Evolutionary conservation across 345 rosid genomes (phyloP).

Genomic region (Microcos paniculata): DNA sequence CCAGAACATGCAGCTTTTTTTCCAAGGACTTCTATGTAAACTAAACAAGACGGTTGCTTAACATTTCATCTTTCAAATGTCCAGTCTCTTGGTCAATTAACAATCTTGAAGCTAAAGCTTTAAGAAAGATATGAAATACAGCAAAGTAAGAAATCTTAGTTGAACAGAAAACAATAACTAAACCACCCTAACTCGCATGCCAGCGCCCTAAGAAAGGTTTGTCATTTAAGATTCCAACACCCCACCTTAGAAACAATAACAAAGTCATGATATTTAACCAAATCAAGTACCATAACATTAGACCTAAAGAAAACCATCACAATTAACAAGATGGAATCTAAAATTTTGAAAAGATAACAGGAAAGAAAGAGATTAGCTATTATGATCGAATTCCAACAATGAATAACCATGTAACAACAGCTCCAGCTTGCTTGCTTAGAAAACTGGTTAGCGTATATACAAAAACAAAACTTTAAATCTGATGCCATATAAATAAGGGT

Average conservation of each 20-base stretch:
- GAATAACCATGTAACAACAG: not conserved
- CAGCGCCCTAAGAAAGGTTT: not conserved
- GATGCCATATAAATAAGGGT: not conserved
- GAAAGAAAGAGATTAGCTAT: not conserved
- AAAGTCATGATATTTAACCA: not conserved
- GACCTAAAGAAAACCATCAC: not conserved
- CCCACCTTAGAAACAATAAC: not conserved
- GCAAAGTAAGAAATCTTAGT: not conserved
- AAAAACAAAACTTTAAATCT: constrained; percentile 17
- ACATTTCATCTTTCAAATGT: not conserved
- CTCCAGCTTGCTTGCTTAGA: not conserved
- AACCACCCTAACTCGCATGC: not conserved
- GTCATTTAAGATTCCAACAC: not conserved
- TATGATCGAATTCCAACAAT: not conserved
- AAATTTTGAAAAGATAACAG: not conserved
- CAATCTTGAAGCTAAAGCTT: not conserved
- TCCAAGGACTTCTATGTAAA: not conserved
- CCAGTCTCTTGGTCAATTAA: not conserved
- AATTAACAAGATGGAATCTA: not conserved
- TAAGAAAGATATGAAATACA: not conserved
- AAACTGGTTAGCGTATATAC: constrained; percentile 1
- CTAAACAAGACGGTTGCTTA: not conserved
- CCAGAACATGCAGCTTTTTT: not conserved
- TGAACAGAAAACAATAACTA: not conserved
- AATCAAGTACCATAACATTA: not conserved